Evolutionary conservation across 192 early-diverging fungal species (phyloP), one percentile per base, ranked within the genome.

Genomic region (Chytriomyces sp.): DNA sequence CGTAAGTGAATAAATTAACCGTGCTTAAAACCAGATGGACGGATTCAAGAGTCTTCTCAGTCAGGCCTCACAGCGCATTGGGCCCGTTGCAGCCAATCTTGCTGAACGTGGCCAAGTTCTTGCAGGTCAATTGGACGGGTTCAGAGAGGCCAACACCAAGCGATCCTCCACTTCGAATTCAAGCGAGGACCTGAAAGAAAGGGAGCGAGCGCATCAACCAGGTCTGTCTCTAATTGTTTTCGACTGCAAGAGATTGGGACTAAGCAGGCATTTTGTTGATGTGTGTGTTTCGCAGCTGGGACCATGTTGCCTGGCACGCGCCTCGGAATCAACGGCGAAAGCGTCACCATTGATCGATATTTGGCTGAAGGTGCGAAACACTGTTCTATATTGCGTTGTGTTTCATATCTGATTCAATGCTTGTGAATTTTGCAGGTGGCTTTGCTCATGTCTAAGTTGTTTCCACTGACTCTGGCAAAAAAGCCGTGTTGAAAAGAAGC

Each of bases 361-460:
- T 83, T 94, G 35, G 92, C 93, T 24, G 91, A 94, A 82, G 91
- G 91, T 92, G 26, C 59, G 64, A 50, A 45, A 8, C n/a, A 26
- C 24, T 5, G 20, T 44, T 4, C 5, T 45, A 20, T 35, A 57
- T n/a, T 28, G 26, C 9, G 44, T 43, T n/a, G 23, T n/a, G 45
- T 47, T 49, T 45, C n/a, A 16, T 62, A 28, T 72, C 2, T 45
- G 26, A 10, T 35, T 35, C 35, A 4, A 4, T 4, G 44, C 13
- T 62, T n/a, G 11, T 13, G 16, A n/a, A 68, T 50, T 57, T 13
- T n/a, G 2, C 64, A 92, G 94, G 96, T 60, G 95, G 94, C 6
- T 94, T 95, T 77, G 95, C 97, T 10, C 93, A 97, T 83, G 91
- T 98, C 24, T 98, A 98, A 75, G 76, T 94, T 53, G 95, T 93